Evolutionary conservation across 73 alveolate species (phyloP).

Genomic region (Loxodes magnus): DNA sequence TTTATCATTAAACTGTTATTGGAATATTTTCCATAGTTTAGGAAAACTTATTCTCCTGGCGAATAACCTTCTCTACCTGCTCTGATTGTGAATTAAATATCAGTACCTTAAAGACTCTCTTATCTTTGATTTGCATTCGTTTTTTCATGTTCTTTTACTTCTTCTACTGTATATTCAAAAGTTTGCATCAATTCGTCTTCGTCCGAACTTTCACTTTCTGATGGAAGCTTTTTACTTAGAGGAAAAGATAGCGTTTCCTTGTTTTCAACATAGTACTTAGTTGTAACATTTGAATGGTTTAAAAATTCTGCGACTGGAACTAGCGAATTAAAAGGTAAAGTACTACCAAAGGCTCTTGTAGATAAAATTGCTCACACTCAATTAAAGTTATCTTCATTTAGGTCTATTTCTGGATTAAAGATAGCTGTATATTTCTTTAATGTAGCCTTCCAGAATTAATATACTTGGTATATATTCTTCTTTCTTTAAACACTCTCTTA

Average conservation of each 20-base stretch:
- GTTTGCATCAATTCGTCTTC: not conserved
- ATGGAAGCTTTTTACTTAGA: not conserved
- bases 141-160: not conserved
- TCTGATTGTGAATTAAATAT: not conserved
- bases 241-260: not conserved
- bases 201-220: conserved; percentile 3
- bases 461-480: not conserved
- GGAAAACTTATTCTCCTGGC: not conserved
- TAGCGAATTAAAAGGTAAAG: conserved; percentile 2
- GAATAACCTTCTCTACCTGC: not conserved
- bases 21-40: conserved; percentile 8
- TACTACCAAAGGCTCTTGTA: conserved; percentile 7
- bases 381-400: not conserved
- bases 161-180: not conserved
- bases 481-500: not conserved
- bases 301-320: conserved; percentile 11
- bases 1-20: conserved; percentile 1
- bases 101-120: not conserved
- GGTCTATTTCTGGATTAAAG: not conserved
- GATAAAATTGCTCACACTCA: not conserved
- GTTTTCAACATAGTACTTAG: not conserved
- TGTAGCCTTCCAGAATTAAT: not conserved
- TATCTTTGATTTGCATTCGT: too few species aligned
- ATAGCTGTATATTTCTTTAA: not conserved
- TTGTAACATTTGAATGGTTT: not conserved